These are phyloP conservation scores for Drechslerella dactyloides DNA, from an alignment of 2,329 filamentous ascomycete genomes.

Conservation along the genomic window DNA sequence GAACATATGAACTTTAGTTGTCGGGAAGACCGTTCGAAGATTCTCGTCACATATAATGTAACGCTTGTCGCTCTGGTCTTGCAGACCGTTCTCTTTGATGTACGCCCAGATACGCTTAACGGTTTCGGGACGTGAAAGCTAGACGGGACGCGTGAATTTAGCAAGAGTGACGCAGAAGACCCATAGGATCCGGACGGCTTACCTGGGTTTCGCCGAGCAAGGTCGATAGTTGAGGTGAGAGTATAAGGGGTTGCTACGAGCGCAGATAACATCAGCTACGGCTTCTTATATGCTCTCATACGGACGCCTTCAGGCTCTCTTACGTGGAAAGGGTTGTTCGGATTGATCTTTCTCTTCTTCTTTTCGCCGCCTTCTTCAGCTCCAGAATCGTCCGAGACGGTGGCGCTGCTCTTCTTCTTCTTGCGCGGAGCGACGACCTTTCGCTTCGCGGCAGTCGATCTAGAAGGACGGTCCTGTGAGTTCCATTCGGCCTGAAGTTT, in stretches of 20 bases:
- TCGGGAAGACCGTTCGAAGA: constrained; percentile 89
- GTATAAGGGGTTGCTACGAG: constrained; percentile 68
- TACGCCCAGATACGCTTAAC: constrained; percentile 97
- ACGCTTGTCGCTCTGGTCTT: constrained; percentile 88
- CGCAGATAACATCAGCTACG: constrained; percentile 33
- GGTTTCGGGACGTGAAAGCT: constrained; percentile 91
- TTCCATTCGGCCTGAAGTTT: constrained; percentile 93
- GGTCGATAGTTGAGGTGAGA: constrained; percentile 73
- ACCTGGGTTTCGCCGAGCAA: constrained; percentile 74
- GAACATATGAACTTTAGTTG: constrained; percentile 91
- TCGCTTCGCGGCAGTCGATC: constrained; percentile 67
- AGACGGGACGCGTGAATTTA: constrained; percentile 6
- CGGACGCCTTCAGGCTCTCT: constrained; percentile 55
- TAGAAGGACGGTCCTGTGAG: constrained; percentile 65
- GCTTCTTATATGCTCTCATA: neutral
- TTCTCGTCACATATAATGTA: constrained; percentile 91
- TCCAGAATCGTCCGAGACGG: constrained; percentile 72
- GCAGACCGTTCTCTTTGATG: constrained; percentile 84
- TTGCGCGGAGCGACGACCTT: constrained; percentile 67
- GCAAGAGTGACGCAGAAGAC: neutral
- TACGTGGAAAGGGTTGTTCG: constrained; percentile 89
- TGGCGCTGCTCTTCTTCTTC: constrained; percentile 73
- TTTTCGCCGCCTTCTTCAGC: constrained; percentile 60
- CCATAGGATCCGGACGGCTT: constrained; percentile 55
- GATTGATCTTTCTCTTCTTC: constrained; percentile 71